Evolutionary conservation across 495 filamentous ascomycete genomes (phyloP).

Genomic region (Daldinia decipiens): DNA sequence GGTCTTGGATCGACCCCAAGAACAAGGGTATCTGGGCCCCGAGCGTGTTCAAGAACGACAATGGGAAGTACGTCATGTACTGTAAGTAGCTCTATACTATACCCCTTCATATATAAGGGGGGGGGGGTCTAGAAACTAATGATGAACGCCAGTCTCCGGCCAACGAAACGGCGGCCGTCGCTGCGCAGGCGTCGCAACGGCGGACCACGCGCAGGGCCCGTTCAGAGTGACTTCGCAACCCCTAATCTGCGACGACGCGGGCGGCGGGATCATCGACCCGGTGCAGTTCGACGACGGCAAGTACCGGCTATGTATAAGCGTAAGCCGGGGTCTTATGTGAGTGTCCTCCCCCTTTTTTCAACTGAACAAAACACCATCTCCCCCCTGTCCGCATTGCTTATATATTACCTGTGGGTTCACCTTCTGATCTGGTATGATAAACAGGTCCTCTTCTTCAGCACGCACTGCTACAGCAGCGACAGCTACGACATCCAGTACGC

Average conservation of each 20-base stretch:
- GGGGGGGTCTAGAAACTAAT: too few relatives aligned
- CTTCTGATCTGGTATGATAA: too few relatives aligned
- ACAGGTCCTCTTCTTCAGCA: conserved; percentile 63
- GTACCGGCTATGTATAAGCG: not conserved
- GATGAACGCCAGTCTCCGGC: not conserved
- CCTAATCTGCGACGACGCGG: conserved; percentile 53
- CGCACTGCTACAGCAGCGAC: conserved; percentile 57
- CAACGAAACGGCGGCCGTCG: not conserved
- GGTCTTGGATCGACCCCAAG: conserved; percentile 13
- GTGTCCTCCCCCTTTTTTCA: not conserved
- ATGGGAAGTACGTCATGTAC: conserved; percentile 24
- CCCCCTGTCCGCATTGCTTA: conserved; percentile 38
- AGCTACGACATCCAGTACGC: conserved; percentile 62
- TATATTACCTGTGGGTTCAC: too few relatives aligned
- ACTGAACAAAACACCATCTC: not conserved
- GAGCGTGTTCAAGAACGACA: conserved; percentile 17
- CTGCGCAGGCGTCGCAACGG: not conserved
- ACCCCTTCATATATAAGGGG: too few relatives aligned
- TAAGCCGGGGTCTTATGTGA: not conserved
- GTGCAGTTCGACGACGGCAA: conserved; percentile 62
- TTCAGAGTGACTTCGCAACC: conserved; percentile 14
- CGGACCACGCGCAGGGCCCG: not conserved
- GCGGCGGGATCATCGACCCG: conserved; percentile 65
- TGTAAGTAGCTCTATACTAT: not conserved
- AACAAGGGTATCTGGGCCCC: conserved; percentile 24